Conservation (phyloP, 495 filamentous ascomycete genomes). For the Daldinia bambusicola region DNA sequence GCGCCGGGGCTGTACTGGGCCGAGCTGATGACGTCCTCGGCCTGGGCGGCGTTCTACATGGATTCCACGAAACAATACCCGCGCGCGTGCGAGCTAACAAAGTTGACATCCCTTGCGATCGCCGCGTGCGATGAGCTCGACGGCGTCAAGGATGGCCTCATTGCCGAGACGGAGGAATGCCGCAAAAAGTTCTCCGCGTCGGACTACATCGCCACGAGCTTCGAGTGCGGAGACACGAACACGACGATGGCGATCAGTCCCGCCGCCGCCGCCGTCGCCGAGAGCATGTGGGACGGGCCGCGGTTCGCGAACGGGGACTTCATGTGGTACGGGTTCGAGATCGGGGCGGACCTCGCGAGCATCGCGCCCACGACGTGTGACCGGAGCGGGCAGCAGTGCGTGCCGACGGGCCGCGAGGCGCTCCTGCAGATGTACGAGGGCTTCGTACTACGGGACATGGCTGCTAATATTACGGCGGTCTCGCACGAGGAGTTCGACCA, state of each 20-base stretch:
- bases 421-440: background rate
- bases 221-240: background rate
- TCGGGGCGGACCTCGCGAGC: background rate
- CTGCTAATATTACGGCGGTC: background rate
- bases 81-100: background rate
- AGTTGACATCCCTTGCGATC: background rate
- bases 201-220: background rate
- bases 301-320: background rate
- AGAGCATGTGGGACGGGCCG: background rate
- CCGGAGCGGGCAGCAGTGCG: background rate
- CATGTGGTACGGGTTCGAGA: background rate
- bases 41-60: background rate
- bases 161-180: background rate
- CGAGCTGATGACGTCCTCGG: background rate
- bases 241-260: background rate
- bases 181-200: background rate
- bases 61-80: constrained; percentile 1
- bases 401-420: background rate
- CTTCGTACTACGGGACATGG: background rate
- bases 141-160: background rate
- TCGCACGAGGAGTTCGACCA: background rate
- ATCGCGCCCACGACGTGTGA: background rate
- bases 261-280: background rate
- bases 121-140: background rate
- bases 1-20: background rate